These are phyloP conservation scores for Schwanniomyces vanrijiae DNA, from an alignment of 805 yeast species.

Conservation along the genomic window DNA sequence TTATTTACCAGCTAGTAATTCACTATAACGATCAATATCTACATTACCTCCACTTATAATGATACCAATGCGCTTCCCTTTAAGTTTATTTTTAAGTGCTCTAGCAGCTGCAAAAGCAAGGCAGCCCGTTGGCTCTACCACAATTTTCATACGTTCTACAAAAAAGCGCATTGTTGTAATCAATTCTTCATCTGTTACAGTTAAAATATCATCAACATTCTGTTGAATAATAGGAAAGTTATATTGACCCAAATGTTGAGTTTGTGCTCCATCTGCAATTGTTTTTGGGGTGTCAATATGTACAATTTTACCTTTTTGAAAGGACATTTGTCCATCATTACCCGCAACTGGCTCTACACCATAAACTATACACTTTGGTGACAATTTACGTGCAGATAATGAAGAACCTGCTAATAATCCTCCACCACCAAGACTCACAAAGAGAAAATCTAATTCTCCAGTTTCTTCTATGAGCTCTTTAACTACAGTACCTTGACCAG, in stretches of 20 bases:
- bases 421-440: not conserved
- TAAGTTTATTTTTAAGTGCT: not conserved
- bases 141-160: not conserved
- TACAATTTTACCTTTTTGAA: not conserved
- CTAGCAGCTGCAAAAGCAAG: not conserved
- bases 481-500: not conserved
- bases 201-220: not conserved
- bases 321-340: not conserved
- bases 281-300: not conserved
- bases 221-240: not conserved
- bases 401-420: not conserved
- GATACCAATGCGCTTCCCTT: not conserved
- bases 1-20: not conserved
- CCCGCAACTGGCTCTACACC: not conserved
- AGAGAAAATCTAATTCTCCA: not conserved
- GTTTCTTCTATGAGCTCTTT: not conserved
- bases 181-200: not conserved
- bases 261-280: not conserved
- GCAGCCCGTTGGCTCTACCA: not conserved
- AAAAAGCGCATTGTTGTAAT: not conserved
- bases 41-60: not conserved
- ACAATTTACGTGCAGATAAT: not conserved
- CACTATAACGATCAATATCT: not conserved
- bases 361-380: not conserved
- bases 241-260: not conserved